Evolutionary conservation across 2,329 filamentous ascomycete species (phyloP), one percentile per base, ranked within the genome.

Genomic region (Stylonectria norvegica): DNA sequence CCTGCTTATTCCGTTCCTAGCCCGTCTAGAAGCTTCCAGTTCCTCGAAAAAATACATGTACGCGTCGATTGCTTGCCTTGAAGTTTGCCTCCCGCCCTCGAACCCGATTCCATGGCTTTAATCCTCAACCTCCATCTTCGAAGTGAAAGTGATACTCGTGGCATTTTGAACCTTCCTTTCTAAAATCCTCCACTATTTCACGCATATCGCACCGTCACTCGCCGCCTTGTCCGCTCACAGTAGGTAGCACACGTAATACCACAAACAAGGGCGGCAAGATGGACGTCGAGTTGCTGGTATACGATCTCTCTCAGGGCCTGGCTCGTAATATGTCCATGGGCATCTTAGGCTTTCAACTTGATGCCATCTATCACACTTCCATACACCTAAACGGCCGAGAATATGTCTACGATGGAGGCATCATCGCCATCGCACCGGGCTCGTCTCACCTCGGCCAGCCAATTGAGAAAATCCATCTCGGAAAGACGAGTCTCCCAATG

Each of bases 351-450:
- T 75, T 79, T 50, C 70, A 76, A 37, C 87, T 96, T 35, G 91
- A 97, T 63, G 93, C 93, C 38, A 81, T 98, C 38, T 97, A 97
- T 55, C 93, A 98, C 63, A 97, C 93, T 0, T 88, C 90, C 0
- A 82, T 98, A 38, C 84, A 95, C 29, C 73, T 97, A 27, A 78
- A 82, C 37, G 83, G 83, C n/a, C 76, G 85, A 36, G 93, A 98
- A 66, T 96, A 95, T 63, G 79, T 91, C 56, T 97, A 90, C 53
- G 91, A 95, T 45, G 83, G 86, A 40, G 89, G 89, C 40, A 85
- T 97, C 37, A 86, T 95, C 55, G 82, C 83, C 38, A 89, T 91
- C 45, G 68, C 71, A 8, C 88, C 93, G 0, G 90, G 90, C 1
- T 76, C 78, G 9, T 96, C 89, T 2, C 91, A 97, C 61, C 83